phyloP scores from a whole-genome alignment of 2,329 filamentous ascomycete genomes.

The Fusarium buharicum region DNA sequence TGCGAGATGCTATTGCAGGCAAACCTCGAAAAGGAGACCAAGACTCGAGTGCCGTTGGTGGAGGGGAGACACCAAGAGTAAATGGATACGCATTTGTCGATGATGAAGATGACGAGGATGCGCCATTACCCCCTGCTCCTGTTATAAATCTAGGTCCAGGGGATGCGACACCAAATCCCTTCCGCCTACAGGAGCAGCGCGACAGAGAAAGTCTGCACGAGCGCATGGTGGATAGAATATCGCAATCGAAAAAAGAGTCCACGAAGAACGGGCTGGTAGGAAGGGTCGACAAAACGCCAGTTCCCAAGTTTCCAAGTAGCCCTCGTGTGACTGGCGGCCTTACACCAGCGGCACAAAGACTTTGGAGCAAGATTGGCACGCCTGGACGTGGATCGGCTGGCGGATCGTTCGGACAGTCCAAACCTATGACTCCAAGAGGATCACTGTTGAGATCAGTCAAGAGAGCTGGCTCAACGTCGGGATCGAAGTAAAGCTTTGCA shows the following conservation, averaged over 20 bases:
- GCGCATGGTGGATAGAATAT: conserved; percentile 84
- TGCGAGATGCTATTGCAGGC: conserved; percentile 85
- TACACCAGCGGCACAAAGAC: conserved; percentile 78
- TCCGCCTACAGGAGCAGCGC: conserved; percentile 79
- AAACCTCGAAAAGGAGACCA: conserved; percentile 70
- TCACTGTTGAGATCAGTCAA: conserved; percentile 53
- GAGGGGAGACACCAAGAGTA: conserved; percentile 84
- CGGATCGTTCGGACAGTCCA: conserved; percentile 51
- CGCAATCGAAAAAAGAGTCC: conserved; percentile 74
- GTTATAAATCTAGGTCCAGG: conserved; percentile 68
- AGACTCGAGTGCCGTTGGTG: conserved; percentile 62
- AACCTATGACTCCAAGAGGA: conserved; percentile 53
- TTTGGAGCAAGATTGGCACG: conserved; percentile 71
- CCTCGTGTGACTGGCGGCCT: conserved; percentile 66
- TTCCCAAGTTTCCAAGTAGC: conserved; percentile 77
- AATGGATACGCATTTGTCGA: conserved; percentile 97
- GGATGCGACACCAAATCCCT: conserved; percentile 79
- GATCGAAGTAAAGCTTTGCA: background rate
- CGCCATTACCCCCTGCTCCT: conserved; percentile 45
- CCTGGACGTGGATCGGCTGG: conserved; percentile 51
- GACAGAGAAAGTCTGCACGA: conserved; percentile 84
- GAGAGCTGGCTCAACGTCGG: conserved; percentile 40
- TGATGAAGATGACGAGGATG: conserved; percentile 69
- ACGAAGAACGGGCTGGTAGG: conserved; percentile 69
- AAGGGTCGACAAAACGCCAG: conserved; percentile 67